Evolutionary conservation across 345 rosid species (phyloP), one percentile per base, ranked within the genome.

Genomic region (Conringia planisiliqua): DNA sequence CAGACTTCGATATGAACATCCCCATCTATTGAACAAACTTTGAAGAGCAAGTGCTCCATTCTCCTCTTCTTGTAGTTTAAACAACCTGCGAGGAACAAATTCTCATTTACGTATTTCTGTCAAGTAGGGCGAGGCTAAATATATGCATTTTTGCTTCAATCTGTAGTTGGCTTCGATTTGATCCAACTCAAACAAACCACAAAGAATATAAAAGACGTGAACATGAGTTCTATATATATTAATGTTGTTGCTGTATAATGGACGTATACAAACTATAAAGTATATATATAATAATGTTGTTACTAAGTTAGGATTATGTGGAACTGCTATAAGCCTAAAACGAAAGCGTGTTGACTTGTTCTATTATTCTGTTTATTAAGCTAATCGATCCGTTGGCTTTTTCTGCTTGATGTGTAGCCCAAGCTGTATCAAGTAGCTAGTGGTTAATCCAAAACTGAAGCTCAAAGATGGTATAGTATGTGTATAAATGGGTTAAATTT

Each of bases 21-120:
- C 12, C 11, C 22, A 22, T 46, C 47, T 35, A n/a, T 5, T 4
- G 68, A 71, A 48, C 20, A 71, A 36, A 61, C 14, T 10, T 22
- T 61, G 68, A 18, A 47, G 40, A 48, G 39, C 50, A 22, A 61
- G 10, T 54, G 24, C 46, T 64, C 77, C 64, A 18, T 63, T 63
- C 63, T 62, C 62, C 22, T 62, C 57, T 26, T 6, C 63, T 12
- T 54, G 52, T 62, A 72, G 62, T 20, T 72, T 72, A 33, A 72
- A 62, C 17, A 72, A 20, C 70, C 77, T 72, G 18, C 27, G 6
- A 9, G 54, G 54, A 18, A 48, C 13, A 48, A 48, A 48, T 18
- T 18, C 4, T 47, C 52, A 47, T 17, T 1, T 47, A 8, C 8
- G 27, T 18, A 9, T 20, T 48, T 18, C 4, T 48, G 2, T 3